These are phyloP conservation scores for Wickerhamomyces bisporus DNA, from an alignment of 805 yeast genomes.

Conservation along the genomic window DNA sequence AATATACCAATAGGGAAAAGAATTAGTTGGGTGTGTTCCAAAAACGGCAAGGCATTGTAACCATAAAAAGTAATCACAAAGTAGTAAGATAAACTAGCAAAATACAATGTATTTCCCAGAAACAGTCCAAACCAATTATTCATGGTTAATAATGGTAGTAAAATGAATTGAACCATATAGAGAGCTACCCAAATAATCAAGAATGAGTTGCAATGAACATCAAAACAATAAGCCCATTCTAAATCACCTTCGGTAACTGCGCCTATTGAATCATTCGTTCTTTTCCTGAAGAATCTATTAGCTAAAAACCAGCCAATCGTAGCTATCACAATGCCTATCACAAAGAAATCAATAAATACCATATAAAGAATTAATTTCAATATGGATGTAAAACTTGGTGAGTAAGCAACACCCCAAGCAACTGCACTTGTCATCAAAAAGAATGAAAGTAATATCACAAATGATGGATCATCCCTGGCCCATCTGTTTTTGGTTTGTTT, in stretches of 20 bases:
- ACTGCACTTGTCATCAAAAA: slow-evolving; percentile 70
- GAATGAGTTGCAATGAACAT: slow-evolving; percentile 89
- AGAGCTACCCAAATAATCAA: slow-evolving; percentile 71
- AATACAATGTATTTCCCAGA: slow-evolving; percentile 74
- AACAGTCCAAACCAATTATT: slow-evolving; percentile 63
- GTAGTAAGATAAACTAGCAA: slow-evolving; percentile 70
- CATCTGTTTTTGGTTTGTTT: slow-evolving; percentile 74
- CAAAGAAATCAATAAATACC: slow-evolving; percentile 79
- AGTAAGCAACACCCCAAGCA: slow-evolving; percentile 86
- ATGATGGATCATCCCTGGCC: slow-evolving; percentile 92
- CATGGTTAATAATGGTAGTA: slow-evolving; percentile 65
- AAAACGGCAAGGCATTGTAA: slow-evolving; percentile 69
- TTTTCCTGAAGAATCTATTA: slow-evolving; percentile 53
- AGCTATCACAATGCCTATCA: slow-evolving; percentile 63
- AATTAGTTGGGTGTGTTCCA: slow-evolving; percentile 57
- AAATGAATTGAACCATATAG: slow-evolving; percentile 67
- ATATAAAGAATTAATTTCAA: slow-evolving; percentile 67
- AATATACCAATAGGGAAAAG: slow-evolving; percentile 61
- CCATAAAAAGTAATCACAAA: slow-evolving; percentile 82
- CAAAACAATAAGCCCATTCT: slow-evolving; percentile 95
- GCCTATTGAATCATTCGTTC: slow-evolving; percentile 23
- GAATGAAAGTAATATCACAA: slow-evolving; percentile 64
- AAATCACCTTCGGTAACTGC: slow-evolving; percentile 36
- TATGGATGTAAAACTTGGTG: slow-evolving; percentile 57
- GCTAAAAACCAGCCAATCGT: slow-evolving; percentile 71